Conservation (phyloP, 805 yeast genomes). For the Saccharomycopsis fodiens region DNA sequence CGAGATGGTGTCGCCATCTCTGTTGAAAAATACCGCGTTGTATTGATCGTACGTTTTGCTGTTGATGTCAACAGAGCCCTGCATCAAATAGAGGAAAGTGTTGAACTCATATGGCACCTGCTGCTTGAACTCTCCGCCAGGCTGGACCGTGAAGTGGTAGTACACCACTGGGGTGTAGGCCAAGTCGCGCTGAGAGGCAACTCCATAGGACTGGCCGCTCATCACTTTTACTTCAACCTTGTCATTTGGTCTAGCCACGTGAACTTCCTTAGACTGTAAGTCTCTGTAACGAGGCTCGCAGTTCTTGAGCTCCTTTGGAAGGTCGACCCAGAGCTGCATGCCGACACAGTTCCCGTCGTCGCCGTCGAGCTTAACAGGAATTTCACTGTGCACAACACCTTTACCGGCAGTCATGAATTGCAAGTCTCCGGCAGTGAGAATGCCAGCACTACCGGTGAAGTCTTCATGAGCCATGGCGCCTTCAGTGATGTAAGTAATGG, state of each 20-base stretch:
- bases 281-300: constrained; percentile 73
- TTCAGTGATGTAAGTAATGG: too few relatives aligned
- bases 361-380: constrained; percentile 54
- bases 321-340: constrained; percentile 86
- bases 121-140: constrained; percentile 59
- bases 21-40: constrained; percentile 54
- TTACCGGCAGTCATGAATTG: constrained; percentile 92
- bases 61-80: constrained; percentile 47
- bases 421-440: too few relatives aligned
- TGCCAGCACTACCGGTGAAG: too few relatives aligned
- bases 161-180: constrained; percentile 77
- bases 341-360: too few relatives aligned
- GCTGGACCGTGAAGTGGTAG: constrained; percentile 54
- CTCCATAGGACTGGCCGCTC: constrained; percentile 69
- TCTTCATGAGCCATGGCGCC: too few relatives aligned
- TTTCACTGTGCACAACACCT: constrained; percentile 80
- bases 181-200: constrained; percentile 62
- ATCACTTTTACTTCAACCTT: too few relatives aligned
- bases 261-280: constrained; percentile 30
- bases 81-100: constrained; percentile 57
- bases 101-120: constrained; percentile 51
- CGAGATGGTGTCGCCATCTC: constrained; percentile 53
- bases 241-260: constrained; percentile 56
- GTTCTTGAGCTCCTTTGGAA: constrained; percentile 56
- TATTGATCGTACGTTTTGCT: constrained; percentile 36